Evolutionary conservation across 2,329 filamentous ascomycete species (phyloP).

Genomic region (Magnaporthiopsis incrustans): DNA sequence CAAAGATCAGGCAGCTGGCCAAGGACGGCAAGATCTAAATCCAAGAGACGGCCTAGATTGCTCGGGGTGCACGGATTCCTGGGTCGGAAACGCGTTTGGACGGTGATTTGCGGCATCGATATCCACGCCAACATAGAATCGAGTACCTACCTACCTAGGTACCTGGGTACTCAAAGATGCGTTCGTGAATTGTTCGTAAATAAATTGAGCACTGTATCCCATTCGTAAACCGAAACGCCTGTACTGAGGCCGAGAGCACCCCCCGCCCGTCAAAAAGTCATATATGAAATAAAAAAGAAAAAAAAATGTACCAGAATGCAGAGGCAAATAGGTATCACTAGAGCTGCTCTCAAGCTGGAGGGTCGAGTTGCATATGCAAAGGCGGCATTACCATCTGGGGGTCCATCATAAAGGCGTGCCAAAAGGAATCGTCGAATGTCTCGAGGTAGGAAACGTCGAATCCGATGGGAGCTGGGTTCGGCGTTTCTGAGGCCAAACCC

Average conservation of each 20-base stretch:
- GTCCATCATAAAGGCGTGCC: slow-evolving; percentile 5
- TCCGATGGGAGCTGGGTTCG: background rate
- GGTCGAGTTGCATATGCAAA: background rate
- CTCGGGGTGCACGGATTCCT: too few relatives aligned
- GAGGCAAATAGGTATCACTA: too few relatives aligned
- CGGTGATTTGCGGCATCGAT: background rate
- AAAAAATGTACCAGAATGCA: background rate
- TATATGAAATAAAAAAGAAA: too few relatives aligned
- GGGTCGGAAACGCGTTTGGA: too few relatives aligned
- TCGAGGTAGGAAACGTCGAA: background rate
- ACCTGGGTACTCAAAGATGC: too few relatives aligned
- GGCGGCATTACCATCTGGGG: background rate
- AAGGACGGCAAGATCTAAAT: slow-evolving; percentile 13
- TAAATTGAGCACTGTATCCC: too few relatives aligned
- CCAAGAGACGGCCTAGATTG: background rate
- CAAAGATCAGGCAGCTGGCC: slow-evolving; percentile 18
- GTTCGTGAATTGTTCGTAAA: too few relatives aligned
- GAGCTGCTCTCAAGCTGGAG: background rate
- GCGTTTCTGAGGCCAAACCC: background rate
- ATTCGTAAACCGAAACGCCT: too few relatives aligned
- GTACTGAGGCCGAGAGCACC: too few relatives aligned
- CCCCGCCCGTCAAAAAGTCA: too few relatives aligned
- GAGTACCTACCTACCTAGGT: too few relatives aligned
- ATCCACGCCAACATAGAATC: too few relatives aligned
- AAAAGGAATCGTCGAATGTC: slow-evolving; percentile 4